These are phyloP conservation scores for Lecanicillium sp. DNA, from an alignment of 2,329 filamentous ascomycete species.

Conservation along the genomic window DNA sequence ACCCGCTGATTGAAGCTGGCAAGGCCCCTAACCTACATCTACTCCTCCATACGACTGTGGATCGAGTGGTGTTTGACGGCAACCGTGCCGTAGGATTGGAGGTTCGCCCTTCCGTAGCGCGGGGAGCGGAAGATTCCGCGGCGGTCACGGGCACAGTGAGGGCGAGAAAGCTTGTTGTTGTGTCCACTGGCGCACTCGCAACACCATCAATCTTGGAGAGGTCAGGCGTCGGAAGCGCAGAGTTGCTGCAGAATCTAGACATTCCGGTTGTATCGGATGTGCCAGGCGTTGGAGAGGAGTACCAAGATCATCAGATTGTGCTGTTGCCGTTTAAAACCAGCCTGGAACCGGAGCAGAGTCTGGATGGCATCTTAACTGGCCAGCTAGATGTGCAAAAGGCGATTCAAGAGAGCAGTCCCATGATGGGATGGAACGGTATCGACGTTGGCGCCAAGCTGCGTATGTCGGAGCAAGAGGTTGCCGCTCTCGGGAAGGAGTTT, in stretches of 20 bases:
- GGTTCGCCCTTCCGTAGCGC: conserved; percentile 13
- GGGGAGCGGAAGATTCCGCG: background rate
- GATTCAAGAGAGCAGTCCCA: conserved; percentile 16
- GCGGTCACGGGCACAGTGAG: conserved; percentile 22
- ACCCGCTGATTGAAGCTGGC: conserved; percentile 38
- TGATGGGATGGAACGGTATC: conserved; percentile 47
- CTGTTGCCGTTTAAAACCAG: conserved; percentile 42
- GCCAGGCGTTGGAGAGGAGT: conserved; percentile 38
- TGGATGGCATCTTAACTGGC: conserved; percentile 20
- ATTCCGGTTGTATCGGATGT: conserved; percentile 42
- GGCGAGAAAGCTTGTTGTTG: conserved; percentile 46
- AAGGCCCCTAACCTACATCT: conserved; percentile 46
- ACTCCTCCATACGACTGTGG: conserved; percentile 44
- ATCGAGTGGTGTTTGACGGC: conserved; percentile 39
- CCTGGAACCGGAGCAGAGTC: conserved; percentile 36
- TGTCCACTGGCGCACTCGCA: conserved; percentile 38
- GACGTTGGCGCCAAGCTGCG: conserved; percentile 47
- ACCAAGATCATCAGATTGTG: conserved; percentile 39
- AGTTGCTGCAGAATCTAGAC: conserved; percentile 32
- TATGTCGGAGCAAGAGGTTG: conserved; percentile 42
- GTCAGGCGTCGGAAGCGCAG: conserved; percentile 45
- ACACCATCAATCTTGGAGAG: conserved; percentile 48
- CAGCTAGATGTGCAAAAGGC: conserved; percentile 13
- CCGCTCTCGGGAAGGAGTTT: conserved; percentile 41
- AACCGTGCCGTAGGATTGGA: conserved; percentile 48